Evolutionary conservation across 352 stramenopile genomes (phyloP).

Genomic region (Phytophthora pseudosyringae): DNA sequence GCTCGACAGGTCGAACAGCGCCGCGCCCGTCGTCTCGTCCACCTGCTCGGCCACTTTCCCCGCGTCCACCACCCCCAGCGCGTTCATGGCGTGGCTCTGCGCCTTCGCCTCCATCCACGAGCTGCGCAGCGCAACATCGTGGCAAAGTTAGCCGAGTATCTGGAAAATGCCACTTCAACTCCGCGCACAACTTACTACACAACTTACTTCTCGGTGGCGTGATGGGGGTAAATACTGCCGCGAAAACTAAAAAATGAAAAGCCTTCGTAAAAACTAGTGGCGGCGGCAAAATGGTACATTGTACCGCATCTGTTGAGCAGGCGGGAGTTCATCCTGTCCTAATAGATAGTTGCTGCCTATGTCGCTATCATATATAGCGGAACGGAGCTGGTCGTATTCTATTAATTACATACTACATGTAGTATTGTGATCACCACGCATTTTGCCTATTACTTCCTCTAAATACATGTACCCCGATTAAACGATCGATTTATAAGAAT

Average conservation of each 20-base stretch:
- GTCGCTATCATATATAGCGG: too few species aligned
- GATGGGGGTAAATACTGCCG: slow-evolving; percentile 33
- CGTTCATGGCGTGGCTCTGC: slow-evolving; percentile 14
- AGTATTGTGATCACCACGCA: too few species aligned
- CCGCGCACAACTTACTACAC: not conserved
- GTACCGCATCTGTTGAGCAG: slow-evolving; percentile 6
- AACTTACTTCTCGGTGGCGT: too few species aligned
- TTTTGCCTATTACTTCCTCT: too few species aligned
- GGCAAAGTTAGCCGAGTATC: slow-evolving; percentile 19
- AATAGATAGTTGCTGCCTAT: too few species aligned
- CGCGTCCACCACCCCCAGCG: slow-evolving; percentile 6
- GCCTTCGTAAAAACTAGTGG: slow-evolving; percentile 41
- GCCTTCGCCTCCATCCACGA: slow-evolving; percentile 30
- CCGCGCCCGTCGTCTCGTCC: slow-evolving; percentile 24
- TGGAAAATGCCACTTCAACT: slow-evolving; percentile 31
- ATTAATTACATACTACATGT: too few species aligned
- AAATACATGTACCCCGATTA: too few species aligned
- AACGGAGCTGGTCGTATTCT: too few species aligned
- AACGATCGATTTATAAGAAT: too few species aligned
- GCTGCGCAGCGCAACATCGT: not conserved
- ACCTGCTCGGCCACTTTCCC: slow-evolving; percentile 21
- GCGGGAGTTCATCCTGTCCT: too few species aligned
- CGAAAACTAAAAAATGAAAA: not conserved
- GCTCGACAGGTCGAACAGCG: slow-evolving; percentile 57
- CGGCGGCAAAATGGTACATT: slow-evolving; percentile 6